These are phyloP conservation scores for Arachis monticola DNA, from an alignment of 331 rosid species.

Conservation along the genomic window DNA sequence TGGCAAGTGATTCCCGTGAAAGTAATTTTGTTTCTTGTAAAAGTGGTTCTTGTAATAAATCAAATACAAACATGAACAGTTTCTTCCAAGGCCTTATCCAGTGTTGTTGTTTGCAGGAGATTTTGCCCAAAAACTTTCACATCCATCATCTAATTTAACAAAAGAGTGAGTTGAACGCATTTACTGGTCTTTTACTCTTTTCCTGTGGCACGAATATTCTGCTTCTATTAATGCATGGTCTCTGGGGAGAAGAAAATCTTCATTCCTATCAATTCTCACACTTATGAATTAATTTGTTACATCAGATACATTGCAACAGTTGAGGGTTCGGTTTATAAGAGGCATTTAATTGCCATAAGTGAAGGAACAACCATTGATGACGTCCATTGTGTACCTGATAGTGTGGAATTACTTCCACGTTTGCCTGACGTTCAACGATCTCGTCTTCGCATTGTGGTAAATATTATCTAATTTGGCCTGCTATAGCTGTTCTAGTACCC, in stretches of 20 bases:
- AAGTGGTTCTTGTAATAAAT: slow-evolving; percentile 20
- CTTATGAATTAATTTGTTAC: slow-evolving; percentile 39
- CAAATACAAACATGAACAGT: background rate
- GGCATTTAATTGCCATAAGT: slow-evolving; percentile 69
- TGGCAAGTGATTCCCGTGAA: slow-evolving; percentile 54
- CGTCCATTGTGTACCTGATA: slow-evolving; percentile 77
- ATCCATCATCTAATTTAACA: slow-evolving; percentile 81
- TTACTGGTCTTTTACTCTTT: background rate
- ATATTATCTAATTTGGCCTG: slow-evolving; percentile 30
- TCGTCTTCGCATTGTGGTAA: slow-evolving; percentile 91
- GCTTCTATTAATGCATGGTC: background rate
- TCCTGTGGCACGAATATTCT: background rate
- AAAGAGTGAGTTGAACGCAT: slow-evolving; percentile 69
- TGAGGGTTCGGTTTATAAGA: slow-evolving; percentile 76
- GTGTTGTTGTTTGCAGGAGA: slow-evolving; percentile 65
- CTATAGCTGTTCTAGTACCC: slow-evolving; percentile 20
- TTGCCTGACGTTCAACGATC: slow-evolving; percentile 68
- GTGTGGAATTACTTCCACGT: slow-evolving; percentile 76
- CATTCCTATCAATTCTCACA: slow-evolving; percentile 20
- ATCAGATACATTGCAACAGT: slow-evolving; percentile 85
- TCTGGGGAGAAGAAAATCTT: slow-evolving; percentile 27
- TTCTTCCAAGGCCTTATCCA: slow-evolving; percentile 40
- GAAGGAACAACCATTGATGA: slow-evolving; percentile 85
- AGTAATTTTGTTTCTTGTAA: slow-evolving; percentile 27
- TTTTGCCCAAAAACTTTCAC: slow-evolving; percentile 90